These are phyloP conservation scores for Trapa bicornis DNA, from an alignment of 345 rosid genomes.

Conservation along the genomic window DNA sequence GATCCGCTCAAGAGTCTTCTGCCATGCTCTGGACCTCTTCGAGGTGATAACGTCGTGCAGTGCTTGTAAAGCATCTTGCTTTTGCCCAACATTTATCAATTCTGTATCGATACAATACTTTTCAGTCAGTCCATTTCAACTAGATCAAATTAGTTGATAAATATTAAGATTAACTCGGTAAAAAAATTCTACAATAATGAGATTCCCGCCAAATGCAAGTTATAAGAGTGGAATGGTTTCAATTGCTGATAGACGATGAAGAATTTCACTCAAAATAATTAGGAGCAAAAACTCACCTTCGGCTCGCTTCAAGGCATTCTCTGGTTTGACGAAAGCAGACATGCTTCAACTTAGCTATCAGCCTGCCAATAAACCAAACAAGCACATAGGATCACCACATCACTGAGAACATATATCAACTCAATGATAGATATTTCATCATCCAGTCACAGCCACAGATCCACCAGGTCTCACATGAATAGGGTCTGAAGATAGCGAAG, in stretches of 20 bases:
- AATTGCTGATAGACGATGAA: too few relatives aligned
- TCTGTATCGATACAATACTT: constrained; percentile 31
- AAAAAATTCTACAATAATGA: too few relatives aligned
- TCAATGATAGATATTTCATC: not conserved
- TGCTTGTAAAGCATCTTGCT: constrained; percentile 87
- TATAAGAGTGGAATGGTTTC: too few relatives aligned
- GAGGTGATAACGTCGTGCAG: constrained; percentile 87
- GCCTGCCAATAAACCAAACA: not conserved
- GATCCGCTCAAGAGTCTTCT: constrained; percentile 74
- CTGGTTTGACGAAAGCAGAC: constrained; percentile 73
- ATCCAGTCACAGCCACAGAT: not conserved
- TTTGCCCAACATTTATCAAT: constrained; percentile 94
- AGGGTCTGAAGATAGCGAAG: not conserved
- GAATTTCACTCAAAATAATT: too few relatives aligned
- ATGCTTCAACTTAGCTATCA: constrained; percentile 18
- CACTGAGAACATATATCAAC: not conserved
- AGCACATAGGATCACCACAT: not conserved
- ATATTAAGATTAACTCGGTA: not conserved
- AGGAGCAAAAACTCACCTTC: constrained; percentile 40
- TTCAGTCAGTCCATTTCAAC: not conserved
- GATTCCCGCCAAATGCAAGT: too few relatives aligned
- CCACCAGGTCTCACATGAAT: not conserved
- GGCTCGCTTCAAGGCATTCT: constrained; percentile 86
- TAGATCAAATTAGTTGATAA: not conserved
- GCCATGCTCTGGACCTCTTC: constrained; percentile 92